phyloP scores from a whole-genome alignment of 2,329 filamentous ascomycete genomes.

The Rutstroemia sp. region DNA sequence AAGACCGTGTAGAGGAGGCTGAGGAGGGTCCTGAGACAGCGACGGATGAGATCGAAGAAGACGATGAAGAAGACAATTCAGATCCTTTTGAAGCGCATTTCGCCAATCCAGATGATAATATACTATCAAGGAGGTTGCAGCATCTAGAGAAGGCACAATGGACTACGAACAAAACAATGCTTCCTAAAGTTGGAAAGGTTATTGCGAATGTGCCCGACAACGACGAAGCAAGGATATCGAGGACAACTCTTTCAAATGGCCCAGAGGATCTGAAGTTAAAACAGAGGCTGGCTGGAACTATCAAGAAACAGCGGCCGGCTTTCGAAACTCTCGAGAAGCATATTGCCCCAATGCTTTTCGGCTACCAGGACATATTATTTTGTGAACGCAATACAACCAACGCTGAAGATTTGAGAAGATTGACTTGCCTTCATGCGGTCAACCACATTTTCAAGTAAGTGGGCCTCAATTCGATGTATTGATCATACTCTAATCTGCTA shows the following conservation, averaged over 20 bases:
- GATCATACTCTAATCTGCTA: constrained; percentile 26
- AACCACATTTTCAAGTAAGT: constrained; percentile 84
- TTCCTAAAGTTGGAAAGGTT: constrained; percentile 40
- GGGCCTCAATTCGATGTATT: background rate
- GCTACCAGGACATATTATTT: constrained; percentile 74
- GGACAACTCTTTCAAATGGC: constrained; percentile 21
- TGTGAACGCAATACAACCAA: constrained; percentile 65
- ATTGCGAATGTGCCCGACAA: constrained; percentile 40
- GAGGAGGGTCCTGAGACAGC: constrained; percentile 38
- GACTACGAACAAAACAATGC: constrained; percentile 37
- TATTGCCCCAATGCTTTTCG: constrained; percentile 67
- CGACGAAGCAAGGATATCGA: constrained; percentile 26
- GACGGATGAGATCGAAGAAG: constrained; percentile 30
- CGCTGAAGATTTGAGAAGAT: constrained; percentile 58
- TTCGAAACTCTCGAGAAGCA: constrained; percentile 57
- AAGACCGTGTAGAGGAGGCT: constrained; percentile 41
- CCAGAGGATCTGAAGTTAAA: constrained; percentile 56
- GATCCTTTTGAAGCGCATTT: constrained; percentile 84
- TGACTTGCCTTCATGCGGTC: constrained; percentile 74
- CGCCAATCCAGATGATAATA: constrained; percentile 54
- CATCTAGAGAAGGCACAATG: constrained; percentile 45
- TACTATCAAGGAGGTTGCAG: constrained; percentile 46
- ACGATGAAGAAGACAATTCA: constrained; percentile 40
- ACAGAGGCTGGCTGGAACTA: constrained; percentile 53
- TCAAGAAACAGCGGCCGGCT: constrained; percentile 43